Base-by-base conservation (phyloP, 1,284 basidiomycete genomes). In the Cutaneotrichosporon cutaneum region DNA sequence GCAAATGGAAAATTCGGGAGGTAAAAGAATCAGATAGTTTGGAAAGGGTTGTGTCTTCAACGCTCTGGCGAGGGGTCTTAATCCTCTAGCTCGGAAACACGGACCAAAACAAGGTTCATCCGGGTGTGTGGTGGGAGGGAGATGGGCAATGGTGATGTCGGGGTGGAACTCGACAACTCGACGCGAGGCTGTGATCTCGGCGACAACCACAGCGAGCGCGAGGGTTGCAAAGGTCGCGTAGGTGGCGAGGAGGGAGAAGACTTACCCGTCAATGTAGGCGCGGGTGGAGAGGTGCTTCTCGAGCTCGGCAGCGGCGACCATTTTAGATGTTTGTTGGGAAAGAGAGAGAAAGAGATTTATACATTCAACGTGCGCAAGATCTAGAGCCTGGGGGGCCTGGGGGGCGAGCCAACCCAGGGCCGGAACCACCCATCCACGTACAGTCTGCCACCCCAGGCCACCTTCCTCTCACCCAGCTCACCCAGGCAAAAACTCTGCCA, bases 21-120 rank as follows among this genome's bases (percentile, higher is more conserved):
- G 62, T 53, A 32, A 77, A 94, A 92, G 94, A 92, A 78, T 95
- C 93, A 95, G 93, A 88, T 77, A 79, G 89, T 90, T 89, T 91
- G 86, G 90, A 82, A 84, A 83, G 52, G 65, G 67, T 65, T 70
- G 58, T 76, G 64, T 77, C 75, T 72, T 77, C 74, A 75, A 72
- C 66, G 76, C 69, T 77, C 82, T 83, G 82, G 85, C 88, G 89
- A 89, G 92, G 86, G 90, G 90, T 94, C 92, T 95, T 83, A 82
- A 91, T 84, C 90, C 92, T 89, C 90, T 87, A 88, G 72, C 91
- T 95, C 90, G 87, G 92, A 92, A 94, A 94, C 92, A 94, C 92
- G 92, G 92, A 94, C 91, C 92, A 94, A 91, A 92, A 90, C 88
- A 82, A 77, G 80, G 77, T 82, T 92, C 90, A 93, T 94, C 90